phyloP scores from a whole-genome alignment of 768 basidiomycete genomes.

The Tylopilus felleus region DNA sequence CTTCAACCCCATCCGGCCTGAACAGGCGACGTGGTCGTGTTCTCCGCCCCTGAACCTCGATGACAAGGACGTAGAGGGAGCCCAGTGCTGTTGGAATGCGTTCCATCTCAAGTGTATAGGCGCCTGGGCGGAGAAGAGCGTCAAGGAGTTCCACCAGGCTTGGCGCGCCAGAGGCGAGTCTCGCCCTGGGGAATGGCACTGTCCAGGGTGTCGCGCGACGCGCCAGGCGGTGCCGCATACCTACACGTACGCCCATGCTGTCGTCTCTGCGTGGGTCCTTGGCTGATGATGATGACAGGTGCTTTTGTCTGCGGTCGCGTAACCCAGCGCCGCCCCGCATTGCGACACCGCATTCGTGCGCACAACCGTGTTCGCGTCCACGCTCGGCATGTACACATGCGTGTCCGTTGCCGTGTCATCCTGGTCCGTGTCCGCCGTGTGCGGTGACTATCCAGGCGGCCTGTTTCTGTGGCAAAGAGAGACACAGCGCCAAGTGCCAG shows the following conservation, averaged over 20 bases:
- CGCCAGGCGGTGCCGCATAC: conserved; percentile 60
- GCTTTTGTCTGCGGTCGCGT: conserved; percentile 77
- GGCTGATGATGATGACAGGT: conserved; percentile 41
- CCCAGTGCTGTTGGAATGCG: conserved; percentile 82
- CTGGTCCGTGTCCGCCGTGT: conserved; percentile 96
- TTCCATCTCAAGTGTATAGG: conserved; percentile 90
- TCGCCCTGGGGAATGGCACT: conserved; percentile 79
- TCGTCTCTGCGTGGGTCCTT: neutral
- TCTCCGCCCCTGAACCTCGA: conserved; percentile 42
- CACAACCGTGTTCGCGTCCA: conserved; percentile 58
- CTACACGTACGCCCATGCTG: conserved; percentile 49
- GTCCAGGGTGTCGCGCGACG: conserved; percentile 88
- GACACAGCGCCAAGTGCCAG: conserved; percentile 36
- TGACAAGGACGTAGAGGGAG: conserved; percentile 20
- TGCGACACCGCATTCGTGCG: conserved; percentile 77
- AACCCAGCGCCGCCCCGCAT: conserved; percentile 70
- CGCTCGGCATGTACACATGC: conserved; percentile 70
- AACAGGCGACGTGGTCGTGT: conserved; percentile 86
- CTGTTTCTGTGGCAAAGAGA: conserved; percentile 75
- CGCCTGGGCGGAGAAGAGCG: conserved; percentile 83
- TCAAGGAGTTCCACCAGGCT: conserved; percentile 68
- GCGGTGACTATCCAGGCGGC: conserved; percentile 68
- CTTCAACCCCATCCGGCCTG: conserved; percentile 73
- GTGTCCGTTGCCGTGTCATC: conserved; percentile 85
- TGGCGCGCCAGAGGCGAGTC: conserved; percentile 70